Conservation (phyloP, 2,329 filamentous ascomycete species). For the Coleophoma eucalyptorum region DNA sequence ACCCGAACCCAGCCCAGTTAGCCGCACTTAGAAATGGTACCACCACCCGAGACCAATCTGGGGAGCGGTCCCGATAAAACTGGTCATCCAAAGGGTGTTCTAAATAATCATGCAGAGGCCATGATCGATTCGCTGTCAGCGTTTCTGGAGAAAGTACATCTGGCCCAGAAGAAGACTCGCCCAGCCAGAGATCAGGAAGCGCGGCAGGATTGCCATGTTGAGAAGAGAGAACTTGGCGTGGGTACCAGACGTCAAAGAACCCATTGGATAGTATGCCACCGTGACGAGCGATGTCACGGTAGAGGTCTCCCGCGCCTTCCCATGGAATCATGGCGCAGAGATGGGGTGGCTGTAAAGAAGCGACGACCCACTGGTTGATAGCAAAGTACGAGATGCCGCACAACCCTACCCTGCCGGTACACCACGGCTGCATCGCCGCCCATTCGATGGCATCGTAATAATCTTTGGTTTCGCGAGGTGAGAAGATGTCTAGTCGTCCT, state of each 20-base stretch:
- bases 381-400: constrained; percentile 25
- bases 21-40: not conserved
- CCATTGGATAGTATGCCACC: not conserved
- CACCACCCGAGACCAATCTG: not conserved
- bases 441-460: constrained; percentile 23
- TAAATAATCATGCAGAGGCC: not conserved
- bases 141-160: not conserved
- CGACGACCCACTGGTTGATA: constrained; percentile 12
- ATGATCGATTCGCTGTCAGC: not conserved
- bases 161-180: not conserved
- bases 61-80: not conserved
- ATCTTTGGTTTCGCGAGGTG: constrained; percentile 21
- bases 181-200: not conserved
- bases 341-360: constrained; percentile 8
- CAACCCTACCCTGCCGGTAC: constrained; percentile 27
- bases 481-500: not conserved
- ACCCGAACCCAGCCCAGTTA: not conserved
- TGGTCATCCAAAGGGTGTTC: not conserved
- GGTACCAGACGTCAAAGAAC: not conserved
- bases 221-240: not conserved
- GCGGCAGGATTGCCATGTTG: not conserved
- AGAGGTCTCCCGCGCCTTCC: constrained; percentile 1
- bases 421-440: constrained; percentile 24
- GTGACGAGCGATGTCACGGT: not conserved
- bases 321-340: constrained; percentile 3